Conservation (phyloP, 1,284 basidiomycete genomes). For the Inonotus obliquus region DNA sequence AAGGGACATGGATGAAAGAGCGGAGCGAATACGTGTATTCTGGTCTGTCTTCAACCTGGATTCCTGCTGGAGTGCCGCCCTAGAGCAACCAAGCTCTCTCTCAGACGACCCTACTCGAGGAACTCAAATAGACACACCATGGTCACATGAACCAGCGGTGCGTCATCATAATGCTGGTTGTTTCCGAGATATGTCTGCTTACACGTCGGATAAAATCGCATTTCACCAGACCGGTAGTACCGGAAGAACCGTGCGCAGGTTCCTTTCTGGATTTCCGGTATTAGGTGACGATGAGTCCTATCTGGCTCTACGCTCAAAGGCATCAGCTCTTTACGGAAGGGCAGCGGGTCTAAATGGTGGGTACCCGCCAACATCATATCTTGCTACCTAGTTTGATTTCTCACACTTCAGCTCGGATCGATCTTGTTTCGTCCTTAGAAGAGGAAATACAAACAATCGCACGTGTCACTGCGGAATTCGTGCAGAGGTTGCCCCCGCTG, state of each 20-base stretch:
- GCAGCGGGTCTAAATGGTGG: not conserved
- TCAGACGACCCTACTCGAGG: conserved; percentile 34
- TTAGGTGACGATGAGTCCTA: not conserved
- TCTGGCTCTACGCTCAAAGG: conserved; percentile 9
- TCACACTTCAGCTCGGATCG: not conserved
- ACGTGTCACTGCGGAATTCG: conserved; percentile 21
- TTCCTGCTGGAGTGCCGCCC: conserved; percentile 54
- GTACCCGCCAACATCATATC: not conserved
- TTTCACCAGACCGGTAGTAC: not conserved
- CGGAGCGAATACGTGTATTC: conserved; percentile 61
- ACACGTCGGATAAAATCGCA: not conserved
- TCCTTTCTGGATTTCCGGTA: not conserved
- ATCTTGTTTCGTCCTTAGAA: not conserved
- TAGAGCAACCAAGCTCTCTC: conserved; percentile 44
- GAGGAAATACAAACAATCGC: not conserved
- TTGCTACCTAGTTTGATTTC: not conserved
- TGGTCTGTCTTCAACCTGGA: conserved; percentile 71
- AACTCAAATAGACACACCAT: conserved; percentile 54
- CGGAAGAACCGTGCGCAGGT: conserved; percentile 1
- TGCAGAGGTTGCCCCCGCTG: conserved; percentile 24
- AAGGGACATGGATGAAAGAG: conserved; percentile 43
- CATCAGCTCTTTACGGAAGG: conserved; percentile 15
- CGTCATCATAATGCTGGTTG: not conserved
- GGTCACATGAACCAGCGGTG: conserved; percentile 57
- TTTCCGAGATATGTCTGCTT: not conserved